Base-by-base conservation (phyloP, 2,329 filamentous ascomycete species). In the Bipolaris cookei region DNA sequence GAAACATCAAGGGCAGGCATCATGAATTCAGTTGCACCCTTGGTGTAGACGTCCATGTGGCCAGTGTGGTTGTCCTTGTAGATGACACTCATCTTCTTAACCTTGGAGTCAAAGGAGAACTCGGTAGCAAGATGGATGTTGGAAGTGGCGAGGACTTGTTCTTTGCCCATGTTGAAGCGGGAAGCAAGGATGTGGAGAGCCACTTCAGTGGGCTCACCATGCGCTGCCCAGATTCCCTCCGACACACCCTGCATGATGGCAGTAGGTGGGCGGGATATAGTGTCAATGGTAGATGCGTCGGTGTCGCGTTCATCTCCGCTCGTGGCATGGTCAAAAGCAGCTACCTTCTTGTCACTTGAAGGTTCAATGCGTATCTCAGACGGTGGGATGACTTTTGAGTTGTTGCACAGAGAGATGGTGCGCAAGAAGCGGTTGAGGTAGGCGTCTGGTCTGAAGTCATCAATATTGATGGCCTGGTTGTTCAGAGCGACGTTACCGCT, bases 341-440 rank as follows among this genome's bases (percentile, higher is more conserved):
- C 60, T 77, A 82, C 48, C 79, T 83, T 66, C 81, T 80, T 62
- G 77, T 80, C 23, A 80, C 81, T 55, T 82, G 83, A 44, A 88
- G 79, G 59, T 84, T 76, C 56, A 82, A 50, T 18, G 16, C 47
- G 59, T 3, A 54, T 20, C 3, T 70, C 66, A n/a, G 58, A 43
- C 2, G 63, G 51, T 6, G 70, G 68, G 25, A 68, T 65, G 13
- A 78, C 68, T 51, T 74, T 74, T 21, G 76, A 73, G 49, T 77
- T 68, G 59, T 78, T 78, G 65, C 76, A 78, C 3, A 78, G 69
- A 45, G 76, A 69, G 47, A 78, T 74, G 0, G 75, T 74, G 30
- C 66, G 70, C 16, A 78, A 67, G 56, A 78, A 76, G 18, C 62
- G 67, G 34, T 59, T 54, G 21, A 76, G 58, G 6, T 54, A 53